Base-by-base conservation (phyloP, 2,329 filamentous ascomycete genomes). In the Colletotrichum higginsianum region DNA sequence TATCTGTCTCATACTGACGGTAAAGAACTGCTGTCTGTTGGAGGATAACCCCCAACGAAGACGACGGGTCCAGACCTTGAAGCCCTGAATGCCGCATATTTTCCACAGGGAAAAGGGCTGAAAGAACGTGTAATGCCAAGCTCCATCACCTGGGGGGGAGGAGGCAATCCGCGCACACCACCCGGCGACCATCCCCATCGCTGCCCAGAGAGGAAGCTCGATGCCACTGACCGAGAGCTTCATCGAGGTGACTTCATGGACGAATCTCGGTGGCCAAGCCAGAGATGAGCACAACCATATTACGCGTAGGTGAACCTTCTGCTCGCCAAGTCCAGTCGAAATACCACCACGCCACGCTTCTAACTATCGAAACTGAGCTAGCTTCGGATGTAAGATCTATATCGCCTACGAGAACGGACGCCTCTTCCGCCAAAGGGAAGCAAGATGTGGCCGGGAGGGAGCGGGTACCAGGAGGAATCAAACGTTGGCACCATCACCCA, bases 401-500 rank as follows among this genome's bases (percentile, higher is more conserved):
- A 46, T 56, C 60, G 21, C 47, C 47, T 23, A 53, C 49, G 57
- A 40, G 30, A 57, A 63, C 42, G 21, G 49, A 63, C 57, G 49
- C 38, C 26, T 56, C 30, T 47, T 40, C 58, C 52, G 38, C 65
- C 49, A 18, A 47, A n/a, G 23, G 40, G 50, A 50, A 35, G 30
- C 2, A 35, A 35, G 30, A 35, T 35, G 30, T 35, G 30, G 35
- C 26, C 30, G 35, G 23, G 38, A 38, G 53, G 61, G 44, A 46
- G 52, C 61, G 46, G 53, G 53, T 60, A 30, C 47, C 21, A 21
- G 40, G 30, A 35, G 30, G 30, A 65, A 66, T 21, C 44, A 47
- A 62, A 52, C 46, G 40, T 66, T 30, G 61, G 66, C 44, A 60
- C 57, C 49, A 62, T 26, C 57, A 44, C 35, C 47, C 21, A 62